Evolutionary conservation across 1,284 basidiomycete species (phyloP).

Genomic region (Ceratobasidium sp.): DNA sequence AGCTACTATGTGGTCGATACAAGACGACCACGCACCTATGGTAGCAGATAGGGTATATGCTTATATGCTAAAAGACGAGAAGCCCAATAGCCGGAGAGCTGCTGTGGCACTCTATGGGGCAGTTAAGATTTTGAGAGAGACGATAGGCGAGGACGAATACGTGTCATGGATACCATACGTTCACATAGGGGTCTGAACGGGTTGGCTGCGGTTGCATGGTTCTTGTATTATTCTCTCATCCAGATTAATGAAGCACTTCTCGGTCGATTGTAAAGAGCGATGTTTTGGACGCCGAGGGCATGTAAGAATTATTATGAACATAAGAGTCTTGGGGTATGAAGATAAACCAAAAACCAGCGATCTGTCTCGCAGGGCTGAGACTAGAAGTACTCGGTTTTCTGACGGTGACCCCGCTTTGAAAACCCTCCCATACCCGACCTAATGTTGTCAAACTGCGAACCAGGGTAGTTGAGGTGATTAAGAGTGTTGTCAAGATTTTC

Average conservation of each 20-base stretch:
- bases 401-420: background rate
- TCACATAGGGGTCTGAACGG: background rate
- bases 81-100: slow-evolving; percentile 39
- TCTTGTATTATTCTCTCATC: too few relatives aligned
- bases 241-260: too few relatives aligned
- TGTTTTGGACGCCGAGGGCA: too few relatives aligned
- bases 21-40: slow-evolving; percentile 45
- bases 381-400: background rate
- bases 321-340: too few relatives aligned
- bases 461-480: slow-evolving; percentile 69
- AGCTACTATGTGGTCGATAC: slow-evolving; percentile 53
- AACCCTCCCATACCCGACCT: slow-evolving; percentile 34
- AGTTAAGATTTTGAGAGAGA: slow-evolving; percentile 30
- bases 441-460: slow-evolving; percentile 56
- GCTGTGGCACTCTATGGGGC: slow-evolving; percentile 42
- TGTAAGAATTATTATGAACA: too few relatives aligned
- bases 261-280: too few relatives aligned
- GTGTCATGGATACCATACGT: background rate
- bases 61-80: slow-evolving; percentile 41
- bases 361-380: too few relatives aligned
- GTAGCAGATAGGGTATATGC: slow-evolving; percentile 45
- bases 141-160: background rate
- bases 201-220: too few relatives aligned
- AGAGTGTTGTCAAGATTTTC: slow-evolving; percentile 66
- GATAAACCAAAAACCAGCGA: too few relatives aligned